phyloP scores from a whole-genome alignment of 2,329 filamentous ascomycete species.

The Aspergillus arachidicola region DNA sequence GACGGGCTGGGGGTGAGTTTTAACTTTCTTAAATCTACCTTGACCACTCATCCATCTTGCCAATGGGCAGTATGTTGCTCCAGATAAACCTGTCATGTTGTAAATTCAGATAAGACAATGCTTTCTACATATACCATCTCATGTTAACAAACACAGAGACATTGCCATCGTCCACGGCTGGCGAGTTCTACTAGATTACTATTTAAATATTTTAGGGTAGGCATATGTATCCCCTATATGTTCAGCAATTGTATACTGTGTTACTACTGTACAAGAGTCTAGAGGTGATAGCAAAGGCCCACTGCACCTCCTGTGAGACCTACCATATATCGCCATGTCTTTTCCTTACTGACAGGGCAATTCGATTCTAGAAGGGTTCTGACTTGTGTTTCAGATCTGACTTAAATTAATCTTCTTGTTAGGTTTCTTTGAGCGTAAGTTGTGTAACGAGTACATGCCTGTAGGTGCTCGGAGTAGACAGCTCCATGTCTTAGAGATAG shows the following conservation, averaged over 20 bases:
- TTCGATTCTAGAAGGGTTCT: no score
- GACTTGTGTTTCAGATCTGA: no score
- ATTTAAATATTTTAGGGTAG: not conserved
- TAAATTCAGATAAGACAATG: not conserved
- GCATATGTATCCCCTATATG: not conserved
- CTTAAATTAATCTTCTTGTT: no score
- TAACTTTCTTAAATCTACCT: no score
- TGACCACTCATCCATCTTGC: no score
- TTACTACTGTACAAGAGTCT: not conserved
- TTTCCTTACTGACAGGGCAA: no score
- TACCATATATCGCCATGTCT: not conserved
- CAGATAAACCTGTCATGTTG: fast-evolving
- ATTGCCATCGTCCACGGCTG: not conserved
- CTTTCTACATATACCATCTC: not conserved
- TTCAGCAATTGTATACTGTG: not conserved
- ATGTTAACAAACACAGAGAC: not conserved
- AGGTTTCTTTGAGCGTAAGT: no score
- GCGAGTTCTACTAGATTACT: not conserved
- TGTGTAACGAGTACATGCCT: no score
- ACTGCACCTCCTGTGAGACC: not conserved
- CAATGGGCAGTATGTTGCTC: not conserved
- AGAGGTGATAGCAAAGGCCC: no score
- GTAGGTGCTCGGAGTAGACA: no score
- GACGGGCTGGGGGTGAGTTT: no score
- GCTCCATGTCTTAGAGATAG: no score